Evolutionary conservation across 805 yeast species (phyloP), one percentile per base, ranked within the genome.

Genomic region (Starmerella bacillaris): DNA sequence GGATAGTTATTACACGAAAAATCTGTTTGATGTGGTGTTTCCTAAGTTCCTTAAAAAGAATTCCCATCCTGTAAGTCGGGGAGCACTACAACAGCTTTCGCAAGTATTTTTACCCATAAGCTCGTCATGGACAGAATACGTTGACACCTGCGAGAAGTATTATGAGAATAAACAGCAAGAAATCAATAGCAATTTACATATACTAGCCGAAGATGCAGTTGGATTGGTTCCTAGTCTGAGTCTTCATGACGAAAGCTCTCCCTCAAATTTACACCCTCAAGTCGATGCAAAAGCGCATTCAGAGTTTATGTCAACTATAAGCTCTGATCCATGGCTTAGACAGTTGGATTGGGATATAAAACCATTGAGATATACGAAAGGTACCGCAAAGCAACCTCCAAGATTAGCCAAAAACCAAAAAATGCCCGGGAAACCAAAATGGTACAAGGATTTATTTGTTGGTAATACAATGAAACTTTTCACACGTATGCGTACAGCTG

Each of bases 11-110:
- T 74, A 75, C 1, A 89, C 98, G 0, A 75, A 66, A 47, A 58
- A 59, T 39, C 80, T 86, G 2, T 74, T 74, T 43, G 60, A 64
- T 38, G 70, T 70, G 39, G 68, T 83, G 1, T 69, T 73, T 21
- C 94, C 94, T 1, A 57, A 60, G 24, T 89, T 79, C 49, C 53
- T 67, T 19, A 48, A 60, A 21, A 66, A 70, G 34, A 72, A 84
- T 30, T 94, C 98, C 0, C 98, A 89, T 55, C 95, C 98, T 0
- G 92, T 86, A 2, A 78, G 92, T 12, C 77, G 84, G 58, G 84
- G 89, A 1, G 94, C 94, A 2, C 58, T 89, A 30, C 64, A 76
- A 44, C 74, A 71, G 37, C 60, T 89, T 49, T 73, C 83, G 7
- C 65, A 75, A 16, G 68, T 78, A 30, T 69, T 84, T 33, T 57